phyloP scores from a whole-genome alignment of 352 stramenopile genomes.

The Phytophthora chlamydospora region DNA sequence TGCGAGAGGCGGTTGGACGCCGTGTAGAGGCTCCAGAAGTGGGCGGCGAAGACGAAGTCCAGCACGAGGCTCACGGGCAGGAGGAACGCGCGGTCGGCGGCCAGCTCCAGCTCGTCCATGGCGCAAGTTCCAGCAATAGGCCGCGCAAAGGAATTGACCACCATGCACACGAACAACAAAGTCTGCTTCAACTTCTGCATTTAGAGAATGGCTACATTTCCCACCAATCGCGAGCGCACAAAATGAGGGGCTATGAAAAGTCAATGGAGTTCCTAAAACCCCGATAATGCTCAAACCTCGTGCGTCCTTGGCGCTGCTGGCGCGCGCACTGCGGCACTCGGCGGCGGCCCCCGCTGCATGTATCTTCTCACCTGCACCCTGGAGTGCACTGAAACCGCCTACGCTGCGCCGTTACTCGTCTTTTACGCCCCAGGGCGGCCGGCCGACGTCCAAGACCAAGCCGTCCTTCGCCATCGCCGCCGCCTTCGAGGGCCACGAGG shows the following conservation, averaged over 20 bases:
- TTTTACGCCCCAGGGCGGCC: constrained; percentile 9
- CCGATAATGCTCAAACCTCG: constrained; percentile 23
- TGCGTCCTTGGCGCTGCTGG: constrained; percentile 22
- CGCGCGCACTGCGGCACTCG: constrained; percentile 22
- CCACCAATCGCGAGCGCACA: constrained; percentile 2
- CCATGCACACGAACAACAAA: too few relatives aligned
- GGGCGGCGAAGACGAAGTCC: constrained; percentile 19
- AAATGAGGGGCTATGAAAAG: constrained; percentile 22
- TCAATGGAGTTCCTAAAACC: background rate
- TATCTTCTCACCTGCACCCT: background rate
- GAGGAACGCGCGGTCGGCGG: constrained; percentile 12
- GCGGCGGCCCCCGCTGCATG: background rate
- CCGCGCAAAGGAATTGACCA: too few relatives aligned
- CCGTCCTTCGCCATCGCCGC: constrained; percentile 63
- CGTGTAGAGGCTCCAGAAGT: constrained; percentile 25
- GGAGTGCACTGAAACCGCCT: background rate
- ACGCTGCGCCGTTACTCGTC: constrained; percentile 21
- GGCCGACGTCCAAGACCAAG: constrained; percentile 21
- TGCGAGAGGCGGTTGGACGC: constrained; percentile 8
- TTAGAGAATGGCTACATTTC: constrained; percentile 12
- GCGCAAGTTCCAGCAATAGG: too few relatives aligned
- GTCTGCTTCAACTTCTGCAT: background rate
- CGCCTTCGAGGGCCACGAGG: constrained; percentile 60
- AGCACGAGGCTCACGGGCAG: constrained; percentile 26
- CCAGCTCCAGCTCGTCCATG: too few relatives aligned